Evolutionary conservation across 192 early-diverging fungal genomes (phyloP), one percentile per base, ranked within the genome.

Genomic region (Linnemannia elongata): DNA sequence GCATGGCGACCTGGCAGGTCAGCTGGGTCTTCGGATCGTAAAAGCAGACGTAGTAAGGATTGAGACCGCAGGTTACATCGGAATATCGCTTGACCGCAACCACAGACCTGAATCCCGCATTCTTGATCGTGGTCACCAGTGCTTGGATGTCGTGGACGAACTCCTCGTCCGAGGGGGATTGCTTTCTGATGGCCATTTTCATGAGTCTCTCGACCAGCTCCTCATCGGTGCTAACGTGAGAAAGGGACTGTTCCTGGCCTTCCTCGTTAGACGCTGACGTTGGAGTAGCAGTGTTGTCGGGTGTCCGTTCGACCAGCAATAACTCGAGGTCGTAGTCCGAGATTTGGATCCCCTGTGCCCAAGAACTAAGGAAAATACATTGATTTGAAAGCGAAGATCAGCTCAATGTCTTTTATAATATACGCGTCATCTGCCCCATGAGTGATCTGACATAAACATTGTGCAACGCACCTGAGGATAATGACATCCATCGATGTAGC

Each of bases 321-420:
- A 75, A 12, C 13, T 75, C 74, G 10, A 75, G 27, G 36, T 75
- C 74, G 27, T 49, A 55, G 49, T 75, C 74, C 9, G 74, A 75
- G 30, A 55, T 54, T 9, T 75, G 49, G 49, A 75, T 42, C 8
- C 47, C 74, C 6, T 38, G 9, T 15, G 52, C 74, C 13, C 27
- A 75, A 3, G 74, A 75, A 35, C 74, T 74, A 12, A 13, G 49
- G 1, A 5, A 52, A 17, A 20, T 15, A 72, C 10, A 72, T 42
- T 44, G 30, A 72, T 72, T 72, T 17, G 38, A 72, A 24, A 0
- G 15, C 49, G 18, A 17, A 18, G 49, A 52, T 52, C 18, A 52
- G 18, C 6, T 52, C 6, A 2, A 17, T 18, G 17, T 52, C 18
- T 52, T 52, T 22, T 18, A 22, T 4, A 52, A 52, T 20, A 18